Conservation (phyloP, 176 grass and related monocot genomes). For the Oryza punctata region DNA sequence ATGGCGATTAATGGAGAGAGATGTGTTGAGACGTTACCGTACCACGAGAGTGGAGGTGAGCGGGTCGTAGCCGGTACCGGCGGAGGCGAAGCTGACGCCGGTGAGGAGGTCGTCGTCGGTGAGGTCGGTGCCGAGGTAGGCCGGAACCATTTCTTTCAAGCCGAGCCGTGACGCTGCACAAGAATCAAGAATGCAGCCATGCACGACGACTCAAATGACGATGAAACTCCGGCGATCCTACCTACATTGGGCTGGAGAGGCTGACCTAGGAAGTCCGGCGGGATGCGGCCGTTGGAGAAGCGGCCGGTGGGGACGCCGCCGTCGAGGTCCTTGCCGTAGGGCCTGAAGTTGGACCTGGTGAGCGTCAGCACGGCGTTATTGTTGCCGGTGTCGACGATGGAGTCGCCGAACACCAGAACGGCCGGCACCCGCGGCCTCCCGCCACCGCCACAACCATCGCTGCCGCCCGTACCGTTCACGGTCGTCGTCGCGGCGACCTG, state of each 20-base stretch:
- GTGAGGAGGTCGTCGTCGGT: slow-evolving; percentile 46
- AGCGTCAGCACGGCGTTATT: slow-evolving; percentile 55
- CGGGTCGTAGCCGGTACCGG: slow-evolving; percentile 47
- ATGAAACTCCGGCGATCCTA: neutral
- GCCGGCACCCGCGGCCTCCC: slow-evolving; percentile 44
- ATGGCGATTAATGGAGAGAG: neutral
- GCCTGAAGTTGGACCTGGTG: slow-evolving; percentile 46
- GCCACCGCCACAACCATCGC: too few species aligned
- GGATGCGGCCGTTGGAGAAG: slow-evolving; percentile 63
- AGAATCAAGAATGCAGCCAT: neutral
- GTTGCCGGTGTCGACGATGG: slow-evolving; percentile 66
- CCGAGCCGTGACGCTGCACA: slow-evolving; percentile 44
- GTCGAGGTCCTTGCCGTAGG: slow-evolving; percentile 56
- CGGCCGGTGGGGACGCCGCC: slow-evolving; percentile 56
- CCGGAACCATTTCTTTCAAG: slow-evolving; percentile 49
- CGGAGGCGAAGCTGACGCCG: slow-evolving; percentile 56
- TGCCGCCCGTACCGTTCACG: neutral
- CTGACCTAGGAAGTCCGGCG: slow-evolving; percentile 50
- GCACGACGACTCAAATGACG: neutral
- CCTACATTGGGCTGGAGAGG: neutral
- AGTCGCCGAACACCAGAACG: slow-evolving; percentile 66
- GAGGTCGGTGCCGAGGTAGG: slow-evolving; percentile 46
- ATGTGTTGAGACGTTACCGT: slow-evolving; percentile 29
- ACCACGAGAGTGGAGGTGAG: slow-evolving; percentile 53
- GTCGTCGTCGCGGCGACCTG: neutral